Evolutionary conservation across 495 filamentous ascomycete species (phyloP).

Genomic region (Penicillium pulvis): DNA sequence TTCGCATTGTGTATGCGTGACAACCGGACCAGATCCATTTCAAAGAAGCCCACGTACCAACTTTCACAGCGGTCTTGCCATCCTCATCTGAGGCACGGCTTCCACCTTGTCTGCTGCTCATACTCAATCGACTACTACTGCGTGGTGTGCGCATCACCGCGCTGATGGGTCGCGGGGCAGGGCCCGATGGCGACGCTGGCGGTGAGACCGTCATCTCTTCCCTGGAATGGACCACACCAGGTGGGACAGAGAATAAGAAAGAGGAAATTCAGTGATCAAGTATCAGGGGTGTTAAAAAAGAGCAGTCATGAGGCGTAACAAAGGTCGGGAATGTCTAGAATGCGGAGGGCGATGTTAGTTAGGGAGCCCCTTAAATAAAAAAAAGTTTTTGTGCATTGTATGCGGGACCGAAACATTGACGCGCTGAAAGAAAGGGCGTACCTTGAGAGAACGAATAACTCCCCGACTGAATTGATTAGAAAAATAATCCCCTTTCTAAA

Average conservation of each 20-base stretch:
- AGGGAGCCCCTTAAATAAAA: conserved; percentile 20
- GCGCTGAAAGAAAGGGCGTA: not conserved
- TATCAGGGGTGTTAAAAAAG: not conserved
- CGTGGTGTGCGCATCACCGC: conserved; percentile 79
- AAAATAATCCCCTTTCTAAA: conserved; percentile 10
- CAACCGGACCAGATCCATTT: conserved; percentile 7
- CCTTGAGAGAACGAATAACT: conserved; percentile 1
- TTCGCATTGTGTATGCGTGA: not conserved
- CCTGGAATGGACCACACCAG: conserved; percentile 25
- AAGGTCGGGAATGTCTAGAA: conserved; percentile 19
- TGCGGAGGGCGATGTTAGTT: conserved; percentile 20
- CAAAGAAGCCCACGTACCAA: conserved; percentile 69
- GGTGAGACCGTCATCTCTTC: conserved; percentile 55
- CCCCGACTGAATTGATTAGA: conserved; percentile 13
- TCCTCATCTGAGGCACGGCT: conserved; percentile 94
- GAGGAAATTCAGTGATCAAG: conserved; percentile 7
- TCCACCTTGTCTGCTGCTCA: conserved; percentile 75
- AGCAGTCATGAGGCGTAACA: conserved; percentile 25
- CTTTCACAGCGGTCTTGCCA: conserved; percentile 95
- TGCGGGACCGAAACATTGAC: not conserved
- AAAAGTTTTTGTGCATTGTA: not conserved
- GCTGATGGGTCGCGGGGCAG: conserved; percentile 76
- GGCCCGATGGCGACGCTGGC: conserved; percentile 58
- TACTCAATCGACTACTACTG: conserved; percentile 89
- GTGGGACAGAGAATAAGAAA: conserved; percentile 21